Evolutionary conservation across 495 filamentous ascomycete genomes (phyloP).

Genomic region (Oleoguttula mirabilis): DNA sequence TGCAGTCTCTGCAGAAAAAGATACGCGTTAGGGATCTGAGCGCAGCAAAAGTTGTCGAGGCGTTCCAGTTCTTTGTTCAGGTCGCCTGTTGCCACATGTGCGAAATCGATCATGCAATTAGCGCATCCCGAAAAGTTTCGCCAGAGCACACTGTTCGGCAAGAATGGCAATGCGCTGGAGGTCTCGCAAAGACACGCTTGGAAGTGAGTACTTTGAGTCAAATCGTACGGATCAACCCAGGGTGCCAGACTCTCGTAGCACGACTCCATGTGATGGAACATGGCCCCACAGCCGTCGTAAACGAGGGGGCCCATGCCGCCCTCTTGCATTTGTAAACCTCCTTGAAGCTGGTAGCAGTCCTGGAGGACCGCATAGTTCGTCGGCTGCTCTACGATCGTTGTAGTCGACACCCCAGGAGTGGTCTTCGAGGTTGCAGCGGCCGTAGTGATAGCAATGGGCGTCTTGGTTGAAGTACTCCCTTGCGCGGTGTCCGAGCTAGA

Average conservation of each 20-base stretch:
- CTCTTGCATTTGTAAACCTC: too few species aligned
- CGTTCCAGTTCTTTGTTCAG: conserved; percentile 1
- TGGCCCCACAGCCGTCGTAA: conserved; percentile 8
- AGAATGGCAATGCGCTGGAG: not conserved
- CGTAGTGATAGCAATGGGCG: too few species aligned
- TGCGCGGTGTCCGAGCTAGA: too few species aligned
- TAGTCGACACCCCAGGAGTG: too few species aligned
- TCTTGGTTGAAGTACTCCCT: too few species aligned
- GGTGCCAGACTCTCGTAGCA: conserved; percentile 1
- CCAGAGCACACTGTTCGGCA: conserved; percentile 1
- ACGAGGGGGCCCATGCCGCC: too few species aligned
- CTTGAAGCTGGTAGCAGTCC: too few species aligned
- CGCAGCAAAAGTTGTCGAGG: conserved; percentile 11
- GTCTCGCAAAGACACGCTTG: conserved; percentile 9
- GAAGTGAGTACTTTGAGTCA: conserved; percentile 1
- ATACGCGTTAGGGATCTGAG: conserved; percentile 3
- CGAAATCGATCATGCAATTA: conserved; percentile 1
- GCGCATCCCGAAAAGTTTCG: conserved; percentile 9
- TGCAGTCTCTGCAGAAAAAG: not conserved
- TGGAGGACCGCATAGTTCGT: too few species aligned
- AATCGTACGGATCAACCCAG: conserved; percentile 6
- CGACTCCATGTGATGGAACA: not conserved
- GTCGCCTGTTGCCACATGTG: not conserved
- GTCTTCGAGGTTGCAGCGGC: too few species aligned
- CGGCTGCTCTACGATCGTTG: too few species aligned